Percentiles rank a stretch among this genome's conserved stretches.
Evolutionary conservation across 768 basidiomycete genomes (phyloP).

Genomic region (Tricholoma bakamatsutake): DNA sequence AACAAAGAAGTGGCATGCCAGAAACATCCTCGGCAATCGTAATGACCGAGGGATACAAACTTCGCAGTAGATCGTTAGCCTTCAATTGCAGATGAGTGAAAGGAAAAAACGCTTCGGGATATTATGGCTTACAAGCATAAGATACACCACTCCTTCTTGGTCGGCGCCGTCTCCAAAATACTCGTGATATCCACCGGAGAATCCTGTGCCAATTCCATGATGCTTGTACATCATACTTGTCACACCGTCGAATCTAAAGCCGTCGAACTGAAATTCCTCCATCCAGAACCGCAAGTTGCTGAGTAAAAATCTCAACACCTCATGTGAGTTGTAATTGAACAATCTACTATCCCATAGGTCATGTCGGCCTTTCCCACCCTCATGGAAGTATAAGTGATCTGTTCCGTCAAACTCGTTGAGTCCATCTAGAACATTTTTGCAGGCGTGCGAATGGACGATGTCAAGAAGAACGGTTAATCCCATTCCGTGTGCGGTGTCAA

Average conservation of each 20-base stretch:
- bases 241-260: conserved; percentile 97
- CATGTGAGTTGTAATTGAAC: conserved; percentile 95
- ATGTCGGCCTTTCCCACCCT: conserved; percentile 83
- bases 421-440: conserved; percentile 95
- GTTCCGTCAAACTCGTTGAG: conserved; percentile 96
- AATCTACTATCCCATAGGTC: conserved; percentile 97
- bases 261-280: conserved; percentile 94
- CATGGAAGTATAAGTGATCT: conserved; percentile 97
- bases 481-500: conserved; percentile 93
- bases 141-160: conserved; percentile 85
- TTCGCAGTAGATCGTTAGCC: conserved; percentile 91
- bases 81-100: conserved; percentile 21
- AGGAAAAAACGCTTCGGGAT: background rate
- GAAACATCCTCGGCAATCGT: conserved; percentile 99
- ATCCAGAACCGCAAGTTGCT: conserved; percentile 95
- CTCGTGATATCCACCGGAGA: conserved; percentile 97
- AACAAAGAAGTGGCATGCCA: conserved; percentile 94
- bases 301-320: conserved; percentile 90
- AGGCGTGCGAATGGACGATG: conserved; percentile 96
- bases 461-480: conserved; percentile 93
- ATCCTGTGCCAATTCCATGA: conserved; percentile 96
- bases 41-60: conserved; percentile 71
- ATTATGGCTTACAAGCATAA: conserved; percentile 82
- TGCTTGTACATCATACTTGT: conserved; percentile 99
- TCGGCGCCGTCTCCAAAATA: conserved; percentile 89